Evolutionary conservation across 345 rosid species (phyloP), one percentile per base, ranked within the genome.

Genomic region (Sonneratia caseolaris): DNA sequence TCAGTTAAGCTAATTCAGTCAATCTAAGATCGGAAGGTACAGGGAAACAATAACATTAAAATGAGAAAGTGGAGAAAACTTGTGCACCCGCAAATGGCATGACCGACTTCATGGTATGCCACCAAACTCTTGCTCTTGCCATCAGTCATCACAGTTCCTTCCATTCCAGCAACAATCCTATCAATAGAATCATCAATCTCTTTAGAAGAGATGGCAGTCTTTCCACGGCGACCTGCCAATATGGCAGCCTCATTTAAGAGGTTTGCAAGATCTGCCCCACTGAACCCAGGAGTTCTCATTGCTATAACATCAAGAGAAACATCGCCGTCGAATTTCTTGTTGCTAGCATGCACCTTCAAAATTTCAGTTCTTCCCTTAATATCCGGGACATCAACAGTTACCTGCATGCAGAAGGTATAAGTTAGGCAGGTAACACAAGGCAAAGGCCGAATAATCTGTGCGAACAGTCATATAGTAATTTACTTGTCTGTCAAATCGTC

Each of bases 161-260:
- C 98, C 98, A 93, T 93, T 59, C 98, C 98, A 64, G 98, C 98
- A 72, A 93, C 98, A 73, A 93, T 93, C 79, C 98, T 85, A 82
- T 93, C 98, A 79, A 93, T 93, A 38, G 98, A 89, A 80, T 93
- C 98, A 76, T 93, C 98, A 70, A 93, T 84, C 79, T 93, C 98
- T 85, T 91, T 93, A 35, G 97, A 85, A 64, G 98, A 89, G 74
- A 93, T 91, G 9, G 76, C 92, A 24, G 92, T 77, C 87, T 79
- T 88, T 45, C 87, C 97, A 42, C 98, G 92, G 55, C 97, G 86
- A 21, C 98, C 97, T 57, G 98, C 94, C 85, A 93, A 81, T 79
- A 93, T 93, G 5, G 98, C 96, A 72, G 98, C 96, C 84, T 93
- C 98, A 55, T 93, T 93, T 81, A 93, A 83, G 71, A 93, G 96